phyloP scores from a whole-genome alignment of 192 early-diverging fungal species.

The Coemansia sp. region DNA sequence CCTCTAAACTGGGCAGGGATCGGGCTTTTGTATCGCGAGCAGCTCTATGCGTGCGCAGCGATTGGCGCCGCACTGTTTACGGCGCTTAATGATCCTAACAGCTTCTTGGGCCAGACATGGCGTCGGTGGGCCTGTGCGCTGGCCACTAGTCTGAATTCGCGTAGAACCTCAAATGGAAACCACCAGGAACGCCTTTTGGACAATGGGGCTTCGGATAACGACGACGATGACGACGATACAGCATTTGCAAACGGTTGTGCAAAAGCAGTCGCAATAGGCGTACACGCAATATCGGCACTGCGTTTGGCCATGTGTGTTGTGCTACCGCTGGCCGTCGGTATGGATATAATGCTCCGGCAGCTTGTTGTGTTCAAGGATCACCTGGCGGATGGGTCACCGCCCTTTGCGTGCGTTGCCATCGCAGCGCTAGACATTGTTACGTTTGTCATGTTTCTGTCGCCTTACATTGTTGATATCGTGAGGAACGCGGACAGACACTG shows the following conservation, averaged over 20 bases:
- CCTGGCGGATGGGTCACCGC: slow-evolving; percentile 39
- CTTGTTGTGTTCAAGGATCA: slow-evolving; percentile 43
- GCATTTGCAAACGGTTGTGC: background rate
- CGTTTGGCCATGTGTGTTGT: slow-evolving; percentile 24
- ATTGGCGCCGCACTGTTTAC: slow-evolving; percentile 27
- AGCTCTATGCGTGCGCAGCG: slow-evolving; percentile 33
- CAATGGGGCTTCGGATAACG: background rate
- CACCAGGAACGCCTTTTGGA: slow-evolving; percentile 20
- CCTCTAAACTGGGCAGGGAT: slow-evolving; percentile 29
- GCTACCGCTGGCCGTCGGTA: slow-evolving; percentile 27
- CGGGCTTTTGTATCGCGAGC: slow-evolving; percentile 43
- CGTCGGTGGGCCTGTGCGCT: background rate
- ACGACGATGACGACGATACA: background rate
- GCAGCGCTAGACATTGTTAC: slow-evolving; percentile 31
- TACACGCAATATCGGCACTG: slow-evolving; percentile 8
- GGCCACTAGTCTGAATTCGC: background rate
- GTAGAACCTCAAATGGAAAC: background rate
- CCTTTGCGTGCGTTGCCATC: slow-evolving; percentile 30
- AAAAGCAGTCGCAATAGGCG: background rate
- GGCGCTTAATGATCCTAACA: slow-evolving; percentile 27
- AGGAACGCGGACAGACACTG: slow-evolving; percentile 24
- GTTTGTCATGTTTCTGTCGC: slow-evolving; percentile 37
- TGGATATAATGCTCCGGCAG: slow-evolving; percentile 45
- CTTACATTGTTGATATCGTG: slow-evolving; percentile 27
- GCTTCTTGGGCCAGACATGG: slow-evolving; percentile 16